Evolutionary conservation across 1,284 basidiomycete species (phyloP).

Genomic region (Moniliella sp.): DNA sequence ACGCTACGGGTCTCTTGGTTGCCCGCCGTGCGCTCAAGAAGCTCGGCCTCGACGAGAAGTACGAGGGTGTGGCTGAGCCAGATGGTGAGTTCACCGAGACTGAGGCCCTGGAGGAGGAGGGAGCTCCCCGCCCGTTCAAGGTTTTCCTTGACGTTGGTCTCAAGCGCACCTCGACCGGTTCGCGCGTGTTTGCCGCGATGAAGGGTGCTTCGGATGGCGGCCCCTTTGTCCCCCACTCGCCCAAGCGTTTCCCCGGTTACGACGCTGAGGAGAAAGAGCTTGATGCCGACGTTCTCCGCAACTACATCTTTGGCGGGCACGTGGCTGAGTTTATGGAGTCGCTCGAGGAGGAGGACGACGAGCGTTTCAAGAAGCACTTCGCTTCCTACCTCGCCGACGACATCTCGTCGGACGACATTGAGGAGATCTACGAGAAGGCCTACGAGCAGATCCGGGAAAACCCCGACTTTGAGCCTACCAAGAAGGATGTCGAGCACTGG

Average conservation of each 20-base stretch:
- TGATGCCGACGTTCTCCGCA: slow-evolving; percentile 80
- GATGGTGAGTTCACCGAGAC: slow-evolving; percentile 65
- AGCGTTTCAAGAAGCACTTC: slow-evolving; percentile 98
- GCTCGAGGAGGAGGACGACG: slow-evolving; percentile 97
- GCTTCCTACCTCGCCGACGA: slow-evolving; percentile 81
- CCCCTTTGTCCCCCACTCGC: slow-evolving; percentile 89
- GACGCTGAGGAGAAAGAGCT: slow-evolving; percentile 85
- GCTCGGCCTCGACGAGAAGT: slow-evolving; percentile 92
- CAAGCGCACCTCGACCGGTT: slow-evolving; percentile 89
- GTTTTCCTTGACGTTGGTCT: slow-evolving; percentile 94
- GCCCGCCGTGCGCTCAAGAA: slow-evolving; percentile 87
- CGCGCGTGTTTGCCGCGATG: slow-evolving; percentile 92
- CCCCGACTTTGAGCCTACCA: slow-evolving; percentile 68
- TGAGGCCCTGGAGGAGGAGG: slow-evolving; percentile 67
- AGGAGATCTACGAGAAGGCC: slow-evolving; percentile 78
- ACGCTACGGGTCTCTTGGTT: slow-evolving; percentile 84
- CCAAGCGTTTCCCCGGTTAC: slow-evolving; percentile 94
- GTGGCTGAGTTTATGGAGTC: slow-evolving; percentile 99
- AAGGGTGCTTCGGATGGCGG: slow-evolving; percentile 98
- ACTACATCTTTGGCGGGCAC: slow-evolving; percentile 95
- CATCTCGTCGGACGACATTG: slow-evolving; percentile 84
- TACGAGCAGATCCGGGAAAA: slow-evolving; percentile 70
- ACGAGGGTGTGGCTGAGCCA: slow-evolving; percentile 80
- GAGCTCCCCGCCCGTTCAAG: slow-evolving; percentile 93
- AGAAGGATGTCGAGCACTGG: slow-evolving; percentile 72